These are phyloP conservation scores for Carex pumila DNA, from an alignment of 176 grass and related monocot species.

Conservation along the genomic window DNA sequence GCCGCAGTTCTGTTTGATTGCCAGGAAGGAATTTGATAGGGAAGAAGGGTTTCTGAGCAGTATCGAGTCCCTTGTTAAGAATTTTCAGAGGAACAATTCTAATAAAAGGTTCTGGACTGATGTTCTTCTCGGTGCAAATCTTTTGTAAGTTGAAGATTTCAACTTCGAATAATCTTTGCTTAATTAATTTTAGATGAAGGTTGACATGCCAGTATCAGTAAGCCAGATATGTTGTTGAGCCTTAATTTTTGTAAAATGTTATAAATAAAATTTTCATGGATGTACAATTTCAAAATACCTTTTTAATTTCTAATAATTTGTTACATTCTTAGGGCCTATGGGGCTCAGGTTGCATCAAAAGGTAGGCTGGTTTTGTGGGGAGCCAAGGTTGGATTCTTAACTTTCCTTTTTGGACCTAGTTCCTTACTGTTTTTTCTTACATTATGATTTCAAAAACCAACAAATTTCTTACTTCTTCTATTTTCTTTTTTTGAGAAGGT, in stretches of 20 bases:
- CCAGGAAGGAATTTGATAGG: slow-evolving; percentile 26
- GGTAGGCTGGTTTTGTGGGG: slow-evolving; percentile 78
- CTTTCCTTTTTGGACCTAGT: not conserved
- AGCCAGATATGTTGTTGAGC: not conserved
- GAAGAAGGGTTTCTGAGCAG: slow-evolving; percentile 25
- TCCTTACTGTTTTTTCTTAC: not conserved
- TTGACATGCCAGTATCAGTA: not conserved
- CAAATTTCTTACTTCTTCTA: not conserved
- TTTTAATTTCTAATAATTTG: slow-evolving; percentile 3
- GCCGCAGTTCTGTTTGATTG: slow-evolving; percentile 30
- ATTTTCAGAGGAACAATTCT: slow-evolving; percentile 25
- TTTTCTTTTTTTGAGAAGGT: slow-evolving; percentile 34
- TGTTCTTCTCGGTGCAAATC: slow-evolving; percentile 57
- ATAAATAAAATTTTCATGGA: not conserved
- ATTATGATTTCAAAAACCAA: not conserved
- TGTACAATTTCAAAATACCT: not conserved
- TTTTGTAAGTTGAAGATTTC: slow-evolving; percentile 39
- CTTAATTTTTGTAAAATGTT: not conserved
- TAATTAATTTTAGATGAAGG: not conserved
- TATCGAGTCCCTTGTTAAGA: slow-evolving; percentile 6
- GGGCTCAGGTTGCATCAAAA: slow-evolving; percentile 61
- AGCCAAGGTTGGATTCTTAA: slow-evolving; percentile 64
- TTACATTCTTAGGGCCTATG: slow-evolving; percentile 42
- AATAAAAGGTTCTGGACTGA: slow-evolving; percentile 83
- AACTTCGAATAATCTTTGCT: not conserved